phyloP scores from a whole-genome alignment of 352 stramenopile genomes.

The Phytophthora ohioensis region DNA sequence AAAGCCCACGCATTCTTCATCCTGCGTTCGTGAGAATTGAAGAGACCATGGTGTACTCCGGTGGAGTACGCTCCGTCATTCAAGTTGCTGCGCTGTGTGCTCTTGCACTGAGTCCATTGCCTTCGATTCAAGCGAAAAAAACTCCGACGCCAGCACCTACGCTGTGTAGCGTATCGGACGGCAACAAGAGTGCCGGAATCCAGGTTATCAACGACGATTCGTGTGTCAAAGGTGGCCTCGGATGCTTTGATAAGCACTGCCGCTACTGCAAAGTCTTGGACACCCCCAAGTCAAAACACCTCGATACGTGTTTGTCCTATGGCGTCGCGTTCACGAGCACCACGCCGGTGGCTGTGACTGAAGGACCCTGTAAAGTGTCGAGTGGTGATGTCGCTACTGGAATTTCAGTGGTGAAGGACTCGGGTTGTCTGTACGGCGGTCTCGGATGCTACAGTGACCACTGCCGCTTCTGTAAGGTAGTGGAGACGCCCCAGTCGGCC shows the following conservation, averaged over 20 bases:
- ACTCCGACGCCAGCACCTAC: neutral
- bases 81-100: slow-evolving; percentile 20
- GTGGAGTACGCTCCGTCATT: slow-evolving; percentile 21
- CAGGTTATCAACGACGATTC: slow-evolving; percentile 37
- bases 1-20: slow-evolving; percentile 24
- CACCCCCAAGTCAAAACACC: slow-evolving; percentile 41
- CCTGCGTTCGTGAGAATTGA: slow-evolving; percentile 7
- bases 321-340: slow-evolving; percentile 30
- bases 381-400: slow-evolving; percentile 31
- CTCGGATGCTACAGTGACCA: slow-evolving; percentile 47
- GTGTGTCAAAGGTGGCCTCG: slow-evolving; percentile 45
- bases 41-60: slow-evolving; percentile 28
- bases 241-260: slow-evolving; percentile 45
- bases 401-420: slow-evolving; percentile 41
- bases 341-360: slow-evolving; percentile 1
- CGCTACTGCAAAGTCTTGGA: slow-evolving; percentile 50
- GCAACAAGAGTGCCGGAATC: slow-evolving; percentile 43
- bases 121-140: slow-evolving; percentile 15
- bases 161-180: slow-evolving; percentile 31
- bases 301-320: slow-evolving; percentile 36
- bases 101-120: slow-evolving; percentile 15
- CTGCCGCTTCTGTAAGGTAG: slow-evolving; percentile 50
- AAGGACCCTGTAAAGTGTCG: slow-evolving; percentile 26
- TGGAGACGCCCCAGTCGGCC: slow-evolving; percentile 40
- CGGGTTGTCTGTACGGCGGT: slow-evolving; percentile 36